Percentiles rank a stretch among this genome's conserved stretches.
phyloP scores from a whole-genome alignment of 1,284 basidiomycete species.

The Boletus chippewaensis region DNA sequence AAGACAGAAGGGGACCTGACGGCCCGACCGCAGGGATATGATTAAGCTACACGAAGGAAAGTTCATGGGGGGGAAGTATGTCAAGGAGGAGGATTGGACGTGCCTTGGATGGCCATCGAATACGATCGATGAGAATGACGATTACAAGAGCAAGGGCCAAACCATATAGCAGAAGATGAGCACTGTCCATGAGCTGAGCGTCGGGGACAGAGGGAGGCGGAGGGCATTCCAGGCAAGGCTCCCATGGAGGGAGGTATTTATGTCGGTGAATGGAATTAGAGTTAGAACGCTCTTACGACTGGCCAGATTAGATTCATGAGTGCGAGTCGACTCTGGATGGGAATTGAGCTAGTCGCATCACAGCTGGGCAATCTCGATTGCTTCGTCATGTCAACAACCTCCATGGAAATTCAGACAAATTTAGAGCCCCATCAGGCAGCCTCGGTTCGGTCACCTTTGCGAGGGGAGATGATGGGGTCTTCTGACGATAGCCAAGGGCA shows the following conservation, averaged over 20 bases:
- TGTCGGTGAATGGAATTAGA: slow-evolving; percentile 30
- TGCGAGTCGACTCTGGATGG: slow-evolving; percentile 9
- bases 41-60: slow-evolving; percentile 19
- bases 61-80: not conserved
- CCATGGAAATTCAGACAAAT: slow-evolving; percentile 16
- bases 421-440: slow-evolving; percentile 11
- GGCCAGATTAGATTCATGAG: slow-evolving; percentile 28
- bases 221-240: slow-evolving; percentile 26
- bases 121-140: slow-evolving; percentile 15
- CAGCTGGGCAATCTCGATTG: no score
- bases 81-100: slow-evolving; percentile 1
- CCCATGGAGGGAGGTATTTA: slow-evolving; percentile 28
- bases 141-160: slow-evolving; percentile 16
- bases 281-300: slow-evolving; percentile 23
- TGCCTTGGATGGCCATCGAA: slow-evolving; percentile 26
- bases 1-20: slow-evolving; percentile 34
- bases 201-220: slow-evolving; percentile 19
- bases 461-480: slow-evolving; percentile 19
- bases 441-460: slow-evolving; percentile 6
- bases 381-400: slow-evolving; percentile 26
- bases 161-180: slow-evolving; percentile 21
- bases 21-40: slow-evolving; percentile 36
- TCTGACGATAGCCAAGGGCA: slow-evolving; percentile 19
- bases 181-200: slow-evolving; percentile 25
- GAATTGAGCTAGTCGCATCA: not conserved